These are phyloP conservation scores for Carpinus fangiana DNA, from an alignment of 306 rosid species.

Conservation along the genomic window DNA sequence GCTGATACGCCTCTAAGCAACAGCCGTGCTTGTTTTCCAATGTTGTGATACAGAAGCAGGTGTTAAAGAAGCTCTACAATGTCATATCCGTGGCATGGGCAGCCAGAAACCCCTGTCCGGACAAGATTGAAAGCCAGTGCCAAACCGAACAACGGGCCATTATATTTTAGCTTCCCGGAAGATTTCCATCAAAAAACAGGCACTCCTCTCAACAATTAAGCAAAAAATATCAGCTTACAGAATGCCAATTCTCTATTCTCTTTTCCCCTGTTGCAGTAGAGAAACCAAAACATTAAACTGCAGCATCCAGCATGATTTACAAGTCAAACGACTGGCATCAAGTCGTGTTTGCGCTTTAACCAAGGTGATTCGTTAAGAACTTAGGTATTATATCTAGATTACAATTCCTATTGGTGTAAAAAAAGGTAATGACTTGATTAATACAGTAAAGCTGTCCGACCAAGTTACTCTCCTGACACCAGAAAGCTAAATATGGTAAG, in stretches of 20 bases:
- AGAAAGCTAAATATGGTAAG: constrained; percentile 1
- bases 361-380: neutral
- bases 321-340: neutral
- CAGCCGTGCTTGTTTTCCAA: neutral
- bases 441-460: neutral
- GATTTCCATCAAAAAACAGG: neutral
- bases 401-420: neutral
- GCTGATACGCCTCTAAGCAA: neutral
- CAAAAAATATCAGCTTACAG: neutral
- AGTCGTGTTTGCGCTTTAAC: neutral
- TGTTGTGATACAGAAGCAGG: neutral
- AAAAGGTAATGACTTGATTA: neutral
- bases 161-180: neutral
- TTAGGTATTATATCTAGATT: neutral
- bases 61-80: neutral
- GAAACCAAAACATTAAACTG: neutral
- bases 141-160: neutral
- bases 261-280: constrained; percentile 2
- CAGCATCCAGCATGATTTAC: neutral
- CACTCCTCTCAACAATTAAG: neutral
- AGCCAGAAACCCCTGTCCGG: neutral
- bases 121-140: neutral
- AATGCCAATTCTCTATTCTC: neutral
- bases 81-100: neutral
- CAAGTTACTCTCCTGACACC: neutral